Conservation (phyloP, 1,284 basidiomycete species). For the Rhodotorula glutinis region DNA sequence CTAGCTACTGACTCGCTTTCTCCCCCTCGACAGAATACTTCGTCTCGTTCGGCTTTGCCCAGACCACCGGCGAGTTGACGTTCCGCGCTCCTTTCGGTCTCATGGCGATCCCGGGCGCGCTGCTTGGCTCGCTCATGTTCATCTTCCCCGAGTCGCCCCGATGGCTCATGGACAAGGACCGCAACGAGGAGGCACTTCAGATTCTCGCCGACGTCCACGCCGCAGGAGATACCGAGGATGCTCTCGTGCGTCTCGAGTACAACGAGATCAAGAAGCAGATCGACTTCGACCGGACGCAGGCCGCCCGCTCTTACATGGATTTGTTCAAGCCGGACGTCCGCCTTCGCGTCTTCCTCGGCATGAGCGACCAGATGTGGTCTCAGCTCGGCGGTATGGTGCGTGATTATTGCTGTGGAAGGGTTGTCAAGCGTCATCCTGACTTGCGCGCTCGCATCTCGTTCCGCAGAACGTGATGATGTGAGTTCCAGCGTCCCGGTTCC, state of each 20-base stretch:
- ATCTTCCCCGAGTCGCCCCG: slow-evolving; percentile 15
- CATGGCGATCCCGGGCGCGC: slow-evolving; percentile 69
- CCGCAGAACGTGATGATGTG: slow-evolving; percentile 9
- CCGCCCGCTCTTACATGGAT: slow-evolving; percentile 67
- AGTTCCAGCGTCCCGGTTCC: no score
- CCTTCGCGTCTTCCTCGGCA: slow-evolving; percentile 61
- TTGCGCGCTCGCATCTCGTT: no score
- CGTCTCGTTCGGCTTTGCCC: not conserved
- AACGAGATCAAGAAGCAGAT: slow-evolving; percentile 75
- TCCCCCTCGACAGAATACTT: slow-evolving; percentile 19
- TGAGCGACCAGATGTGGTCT: slow-evolving; percentile 63
- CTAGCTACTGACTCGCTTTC: no score
- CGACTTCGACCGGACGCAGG: slow-evolving; percentile 64
- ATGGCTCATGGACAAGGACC: slow-evolving; percentile 53
- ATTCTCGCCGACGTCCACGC: slow-evolving; percentile 78
- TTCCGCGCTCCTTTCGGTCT: slow-evolving; percentile 77
- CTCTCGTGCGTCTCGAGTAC: slow-evolving; percentile 71
- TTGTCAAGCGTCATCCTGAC: no score
- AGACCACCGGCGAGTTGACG: slow-evolving; percentile 54
- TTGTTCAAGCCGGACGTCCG: slow-evolving; percentile 61
- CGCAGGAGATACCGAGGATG: slow-evolving; percentile 60
- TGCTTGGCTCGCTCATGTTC: slow-evolving; percentile 65
- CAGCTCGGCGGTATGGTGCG: slow-evolving; percentile 61
- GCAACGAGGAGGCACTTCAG: slow-evolving; percentile 64
- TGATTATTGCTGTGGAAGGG: not conserved